Evolutionary conservation across 2,329 filamentous ascomycete genomes (phyloP), one percentile per base, ranked within the genome.

Genomic region (Trichoderma oligosporum): DNA sequence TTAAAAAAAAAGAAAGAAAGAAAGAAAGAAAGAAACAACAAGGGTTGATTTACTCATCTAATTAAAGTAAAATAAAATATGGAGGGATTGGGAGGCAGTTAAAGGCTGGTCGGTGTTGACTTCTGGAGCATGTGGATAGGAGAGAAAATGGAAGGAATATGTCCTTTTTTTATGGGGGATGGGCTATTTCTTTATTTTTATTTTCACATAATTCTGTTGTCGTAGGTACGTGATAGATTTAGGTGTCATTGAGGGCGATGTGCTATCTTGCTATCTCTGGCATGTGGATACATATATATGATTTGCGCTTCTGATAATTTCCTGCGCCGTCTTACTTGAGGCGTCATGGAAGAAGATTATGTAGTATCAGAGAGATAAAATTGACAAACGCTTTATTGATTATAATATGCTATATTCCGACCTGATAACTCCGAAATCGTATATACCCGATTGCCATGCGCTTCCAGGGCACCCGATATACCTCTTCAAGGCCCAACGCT

Each of bases 191-290:
- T 52, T 29, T 39, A 8, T 46, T 46, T 38, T 18, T 45, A 61
- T 58, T 65, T 64, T 62, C 64, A 67, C 38, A 65, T 64, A 35
- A 62, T 64, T 63, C 60, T 63, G 59, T 66, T 65, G 65, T 67
- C 64, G 61, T 65, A 67, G 64, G 64, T 67, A 65, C 63, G 66
- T 67, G 64, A 71, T 72, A 71, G 70, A 72, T 60, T 56, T 64
- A 58, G 63, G 48, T 47, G 44, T 35, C 44, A 39, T 24, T 8
- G 35, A 41, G 25, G 25, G 18, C 25, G 7, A 27, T 48, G 44
- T 33, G 31, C 35, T 16, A 31, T 14, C 20, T 35, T 3, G 25
- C 20, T 25, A n/a, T 56, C 14, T 25, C 16, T 20, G 22, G 3
- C 7, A 9, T 35, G 7, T 20, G 22, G 14, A 27, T 18, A 27